These are phyloP conservation scores for Trypanosoma melophagium DNA, from an alignment of 208 protist species.

Conservation along the genomic window DNA sequence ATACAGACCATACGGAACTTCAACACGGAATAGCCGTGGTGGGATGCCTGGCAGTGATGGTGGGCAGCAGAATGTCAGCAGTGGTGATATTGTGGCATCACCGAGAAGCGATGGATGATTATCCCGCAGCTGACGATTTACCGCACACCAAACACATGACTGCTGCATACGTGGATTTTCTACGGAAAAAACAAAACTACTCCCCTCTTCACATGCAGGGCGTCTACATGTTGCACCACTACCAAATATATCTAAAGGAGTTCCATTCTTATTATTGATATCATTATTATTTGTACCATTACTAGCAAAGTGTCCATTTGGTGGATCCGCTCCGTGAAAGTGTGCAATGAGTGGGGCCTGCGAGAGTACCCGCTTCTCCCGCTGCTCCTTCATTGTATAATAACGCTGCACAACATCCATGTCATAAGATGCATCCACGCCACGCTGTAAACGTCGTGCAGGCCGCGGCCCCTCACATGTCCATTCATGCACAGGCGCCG, in stretches of 20 bases:
- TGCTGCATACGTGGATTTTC: slow-evolving; percentile 62
- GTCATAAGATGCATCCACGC: slow-evolving; percentile 39
- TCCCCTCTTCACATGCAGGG: slow-evolving; percentile 62
- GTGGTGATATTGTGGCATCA: slow-evolving; percentile 39
- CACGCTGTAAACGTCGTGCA: slow-evolving; percentile 28
- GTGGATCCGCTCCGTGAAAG: slow-evolving; percentile 40
- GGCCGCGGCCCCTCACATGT: slow-evolving; percentile 71
- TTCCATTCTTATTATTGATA: neutral
- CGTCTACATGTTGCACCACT: slow-evolving; percentile 5
- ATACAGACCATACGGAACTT: slow-evolving; percentile 59
- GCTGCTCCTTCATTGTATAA: slow-evolving; percentile 64
- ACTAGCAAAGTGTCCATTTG: neutral
- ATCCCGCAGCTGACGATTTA: slow-evolving; percentile 41
- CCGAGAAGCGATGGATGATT: slow-evolving; percentile 29
- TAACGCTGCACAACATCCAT: slow-evolving; percentile 64
- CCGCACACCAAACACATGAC: slow-evolving; percentile 73
- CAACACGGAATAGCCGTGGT: slow-evolving; percentile 48
- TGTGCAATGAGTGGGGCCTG: slow-evolving; percentile 41
- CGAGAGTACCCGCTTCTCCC: slow-evolving; percentile 36
- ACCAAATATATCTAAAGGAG: neutral
- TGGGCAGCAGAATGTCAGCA: slow-evolving; percentile 60
- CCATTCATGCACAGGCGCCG: slow-evolving; percentile 67
- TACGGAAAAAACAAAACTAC: slow-evolving; percentile 63
- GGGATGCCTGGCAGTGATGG: slow-evolving; percentile 69
- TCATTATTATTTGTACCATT: neutral